These are phyloP conservation scores for Irpex sp. DNA, from an alignment of 1,284 basidiomycete species.

Conservation along the genomic window DNA sequence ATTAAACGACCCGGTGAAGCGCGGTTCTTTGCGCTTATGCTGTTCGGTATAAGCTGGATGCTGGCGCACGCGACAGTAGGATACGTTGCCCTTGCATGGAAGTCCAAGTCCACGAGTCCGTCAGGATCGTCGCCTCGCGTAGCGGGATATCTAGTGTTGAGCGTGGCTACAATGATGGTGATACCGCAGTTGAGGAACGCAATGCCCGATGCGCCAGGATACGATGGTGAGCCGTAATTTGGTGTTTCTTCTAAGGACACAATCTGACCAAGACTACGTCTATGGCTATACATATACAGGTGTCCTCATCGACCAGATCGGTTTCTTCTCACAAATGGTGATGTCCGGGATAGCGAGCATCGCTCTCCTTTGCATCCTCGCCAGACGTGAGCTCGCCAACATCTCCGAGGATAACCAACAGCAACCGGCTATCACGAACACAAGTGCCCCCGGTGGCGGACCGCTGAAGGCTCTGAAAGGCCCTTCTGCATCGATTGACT, in stretches of 20 bases:
- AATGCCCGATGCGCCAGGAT: conserved; percentile 57
- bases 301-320: conserved; percentile 50
- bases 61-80: conserved; percentile 47
- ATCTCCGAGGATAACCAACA: conserved; percentile 6
- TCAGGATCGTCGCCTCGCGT: conserved; percentile 20
- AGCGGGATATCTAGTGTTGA: conserved; percentile 37
- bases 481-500: conserved; percentile 16
- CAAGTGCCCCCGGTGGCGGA: conserved; percentile 15
- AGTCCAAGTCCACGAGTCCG: conserved; percentile 27
- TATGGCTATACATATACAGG: conserved; percentile 26
- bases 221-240: conserved; percentile 37
- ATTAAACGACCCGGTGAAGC: conserved; percentile 43
- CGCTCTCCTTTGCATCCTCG: conserved; percentile 39
- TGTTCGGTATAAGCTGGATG: conserved; percentile 51
- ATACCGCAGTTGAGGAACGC: conserved; percentile 49
- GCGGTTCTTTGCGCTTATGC: conserved; percentile 39
- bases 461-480: conserved; percentile 20
- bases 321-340: conserved; percentile 58
- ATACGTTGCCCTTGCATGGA: conserved; percentile 40
- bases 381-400: conserved; percentile 36
- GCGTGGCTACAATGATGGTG: conserved; percentile 39
- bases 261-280: not conserved
- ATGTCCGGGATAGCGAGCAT: conserved; percentile 38
- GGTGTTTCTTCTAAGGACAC: not conserved
- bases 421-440: conserved; percentile 13